Evolutionary conservation across 2,329 filamentous ascomycete genomes (phyloP).

Genomic region (Elsinoe ampelina): DNA sequence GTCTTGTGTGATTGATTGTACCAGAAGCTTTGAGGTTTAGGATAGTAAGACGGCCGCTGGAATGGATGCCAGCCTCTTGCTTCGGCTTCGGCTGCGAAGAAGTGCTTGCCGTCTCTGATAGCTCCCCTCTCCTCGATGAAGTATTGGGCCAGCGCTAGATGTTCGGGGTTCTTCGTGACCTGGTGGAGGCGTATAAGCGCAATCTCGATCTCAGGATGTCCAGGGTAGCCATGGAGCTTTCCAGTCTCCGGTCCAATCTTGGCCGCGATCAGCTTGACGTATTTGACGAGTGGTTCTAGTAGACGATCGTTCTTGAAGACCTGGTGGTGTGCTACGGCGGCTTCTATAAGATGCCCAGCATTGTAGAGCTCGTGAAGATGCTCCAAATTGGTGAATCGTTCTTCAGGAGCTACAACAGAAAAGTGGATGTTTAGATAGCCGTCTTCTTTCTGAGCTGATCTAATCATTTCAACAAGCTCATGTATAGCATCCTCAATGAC

Average conservation of each 20-base stretch:
- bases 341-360: slow-evolving; percentile 53
- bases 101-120: slow-evolving; percentile 40
- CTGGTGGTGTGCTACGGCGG: slow-evolving; percentile 47
- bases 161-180: slow-evolving; percentile 30
- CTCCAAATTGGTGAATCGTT: slow-evolving; percentile 49
- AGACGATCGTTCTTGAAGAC: slow-evolving; percentile 45
- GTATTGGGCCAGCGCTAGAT: slow-evolving; percentile 43
- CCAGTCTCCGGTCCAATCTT: slow-evolving; percentile 43
- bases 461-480: slow-evolving; percentile 51
- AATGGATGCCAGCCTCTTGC: slow-evolving; percentile 41
- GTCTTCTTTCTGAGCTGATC: slow-evolving; percentile 47
- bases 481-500: slow-evolving; percentile 41
- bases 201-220: slow-evolving; percentile 49
- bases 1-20: slow-evolving; percentile 51
- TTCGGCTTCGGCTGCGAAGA: slow-evolving; percentile 47
- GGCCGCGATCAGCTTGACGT: slow-evolving; percentile 44
- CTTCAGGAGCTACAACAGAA: slow-evolving; percentile 47
- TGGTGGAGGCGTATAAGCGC: slow-evolving; percentile 39
- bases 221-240: slow-evolving; percentile 52
- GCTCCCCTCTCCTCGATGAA: slow-evolving; percentile 52
- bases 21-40: slow-evolving; percentile 33
- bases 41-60: slow-evolving; percentile 41
- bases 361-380: slow-evolving; percentile 58
- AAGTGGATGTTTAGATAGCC: slow-evolving; percentile 57
- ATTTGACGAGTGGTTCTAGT: slow-evolving; percentile 46